Percentiles rank a stretch among this genome's conserved stretches.
These are phyloP conservation scores for Trypethelium eluteriae DNA, from an alignment of 495 filamentous ascomycete genomes.

Conservation along the genomic window DNA sequence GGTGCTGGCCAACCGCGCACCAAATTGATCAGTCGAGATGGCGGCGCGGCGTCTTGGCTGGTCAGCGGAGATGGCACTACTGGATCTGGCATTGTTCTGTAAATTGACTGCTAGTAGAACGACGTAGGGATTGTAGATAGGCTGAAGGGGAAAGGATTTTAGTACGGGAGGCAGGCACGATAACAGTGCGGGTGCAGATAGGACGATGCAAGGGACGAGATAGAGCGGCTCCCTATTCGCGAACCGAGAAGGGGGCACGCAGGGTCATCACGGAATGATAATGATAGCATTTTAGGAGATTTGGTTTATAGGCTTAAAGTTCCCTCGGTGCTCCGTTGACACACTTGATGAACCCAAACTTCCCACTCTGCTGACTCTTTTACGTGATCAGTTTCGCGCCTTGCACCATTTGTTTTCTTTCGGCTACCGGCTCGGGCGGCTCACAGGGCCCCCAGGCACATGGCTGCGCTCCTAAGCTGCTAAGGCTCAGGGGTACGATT, in stretches of 20 bases:
- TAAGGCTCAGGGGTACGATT: background rate
- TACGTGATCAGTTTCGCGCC: conserved; percentile 1
- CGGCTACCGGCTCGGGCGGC: background rate
- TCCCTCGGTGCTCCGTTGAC: background rate
- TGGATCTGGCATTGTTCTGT: background rate
- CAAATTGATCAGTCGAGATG: conserved; percentile 48
- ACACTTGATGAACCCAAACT: background rate
- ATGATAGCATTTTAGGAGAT: background rate
- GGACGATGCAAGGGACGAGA: conserved; percentile 4
- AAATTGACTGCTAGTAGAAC: background rate
- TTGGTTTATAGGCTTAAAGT: background rate
- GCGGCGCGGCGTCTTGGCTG: background rate
- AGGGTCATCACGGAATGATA: background rate
- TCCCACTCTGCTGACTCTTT: background rate
- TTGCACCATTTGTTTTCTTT: background rate
- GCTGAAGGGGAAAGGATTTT: too few species aligned
- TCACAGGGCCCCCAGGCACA: background rate
- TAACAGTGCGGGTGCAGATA: conserved; percentile 6
- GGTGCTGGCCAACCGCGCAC: conserved; percentile 66
- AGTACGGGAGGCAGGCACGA: background rate
- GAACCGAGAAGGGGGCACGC: background rate
- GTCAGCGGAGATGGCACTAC: background rate
- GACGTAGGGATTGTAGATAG: background rate
- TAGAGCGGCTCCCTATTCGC: background rate
- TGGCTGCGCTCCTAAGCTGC: background rate